Conservation (phyloP, 345 rosid species). For the Gossypium australe region DNA sequence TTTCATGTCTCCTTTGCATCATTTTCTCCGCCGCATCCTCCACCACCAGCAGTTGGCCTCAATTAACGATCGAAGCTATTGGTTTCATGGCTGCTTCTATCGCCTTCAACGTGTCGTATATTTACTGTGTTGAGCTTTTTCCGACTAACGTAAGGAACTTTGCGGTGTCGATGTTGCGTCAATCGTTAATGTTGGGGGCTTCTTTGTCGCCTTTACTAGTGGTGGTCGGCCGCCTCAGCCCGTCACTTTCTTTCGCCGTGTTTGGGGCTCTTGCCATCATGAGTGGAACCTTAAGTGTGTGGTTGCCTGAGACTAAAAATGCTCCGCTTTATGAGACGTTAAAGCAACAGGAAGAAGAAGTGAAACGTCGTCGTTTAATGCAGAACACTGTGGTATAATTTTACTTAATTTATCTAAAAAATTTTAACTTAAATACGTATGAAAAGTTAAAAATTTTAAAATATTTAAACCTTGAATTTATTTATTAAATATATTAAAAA, state of each 20-base stretch:
- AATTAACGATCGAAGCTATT: slow-evolving; percentile 41
- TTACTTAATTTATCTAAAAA: not conserved
- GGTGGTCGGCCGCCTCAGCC: slow-evolving; percentile 46
- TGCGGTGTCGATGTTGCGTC: slow-evolving; percentile 53
- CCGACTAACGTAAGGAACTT: slow-evolving; percentile 70
- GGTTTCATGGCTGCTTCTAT: slow-evolving; percentile 71
- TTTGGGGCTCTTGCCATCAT: slow-evolving; percentile 46
- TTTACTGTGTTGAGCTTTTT: slow-evolving; percentile 64
- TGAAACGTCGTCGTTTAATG: slow-evolving; percentile 9
- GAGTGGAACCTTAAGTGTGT: slow-evolving; percentile 47
- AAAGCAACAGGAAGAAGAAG: slow-evolving; percentile 41
- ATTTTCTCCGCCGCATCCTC: slow-evolving; percentile 27
- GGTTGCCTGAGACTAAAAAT: slow-evolving; percentile 60
- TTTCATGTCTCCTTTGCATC: slow-evolving; percentile 48
- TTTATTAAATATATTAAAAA: too few species aligned
- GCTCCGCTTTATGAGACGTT: slow-evolving; percentile 65
- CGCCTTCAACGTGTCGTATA: slow-evolving; percentile 51
- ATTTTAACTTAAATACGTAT: too few species aligned
- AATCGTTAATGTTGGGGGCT: slow-evolving; percentile 68
- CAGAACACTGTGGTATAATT: slow-evolving; percentile 7
- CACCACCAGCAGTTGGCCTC: slow-evolving; percentile 40
- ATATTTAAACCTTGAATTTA: too few species aligned
- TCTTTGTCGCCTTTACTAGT: slow-evolving; percentile 63
- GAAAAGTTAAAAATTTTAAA: too few species aligned
- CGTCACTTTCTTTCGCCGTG: slow-evolving; percentile 47